Conservation (phyloP, 495 filamentous ascomycete species). For the Talaromyces nanjingensis region DNA sequence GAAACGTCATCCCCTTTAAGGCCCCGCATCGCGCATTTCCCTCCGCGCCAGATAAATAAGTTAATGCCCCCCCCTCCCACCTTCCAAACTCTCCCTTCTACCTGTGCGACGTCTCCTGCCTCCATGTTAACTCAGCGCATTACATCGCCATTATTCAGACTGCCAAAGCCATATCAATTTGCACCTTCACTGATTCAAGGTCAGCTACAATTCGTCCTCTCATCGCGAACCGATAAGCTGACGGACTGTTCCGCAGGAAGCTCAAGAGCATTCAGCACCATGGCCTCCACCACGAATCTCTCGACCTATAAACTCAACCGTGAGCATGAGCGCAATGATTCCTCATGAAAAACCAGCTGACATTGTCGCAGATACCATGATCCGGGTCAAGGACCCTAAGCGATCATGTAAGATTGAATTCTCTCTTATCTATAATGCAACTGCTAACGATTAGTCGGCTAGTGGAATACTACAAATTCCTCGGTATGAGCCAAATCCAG, state of each 20-base stretch:
- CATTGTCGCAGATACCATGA: conserved; percentile 49
- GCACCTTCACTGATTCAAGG: conserved; percentile 1
- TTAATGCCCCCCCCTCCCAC: not conserved
- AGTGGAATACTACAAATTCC: conserved; percentile 92
- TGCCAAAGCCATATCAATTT: not conserved
- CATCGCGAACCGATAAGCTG: not conserved
- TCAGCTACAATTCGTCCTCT: not conserved
- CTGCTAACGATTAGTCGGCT: not conserved
- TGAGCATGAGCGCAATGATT: conserved; percentile 29
- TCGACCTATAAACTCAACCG: conserved; percentile 86
- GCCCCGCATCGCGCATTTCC: not conserved
- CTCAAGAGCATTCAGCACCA: conserved; percentile 44
- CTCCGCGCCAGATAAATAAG: not conserved
- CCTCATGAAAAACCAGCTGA: not conserved
- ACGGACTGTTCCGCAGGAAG: conserved; percentile 13
- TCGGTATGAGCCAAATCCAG: conserved; percentile 79
- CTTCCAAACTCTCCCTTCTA: not conserved
- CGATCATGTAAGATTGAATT: conserved; percentile 48
- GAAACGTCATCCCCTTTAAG: not conserved
- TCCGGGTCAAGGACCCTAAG: conserved; percentile 92
- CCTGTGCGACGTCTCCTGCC: not conserved
- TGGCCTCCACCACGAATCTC: conserved; percentile 64
- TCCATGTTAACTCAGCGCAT: not conserved
- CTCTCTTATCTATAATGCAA: not conserved
- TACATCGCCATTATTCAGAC: not conserved